These are phyloP conservation scores for Ogataea kodamae DNA, from an alignment of 805 yeast genomes.

Conservation along the genomic window DNA sequence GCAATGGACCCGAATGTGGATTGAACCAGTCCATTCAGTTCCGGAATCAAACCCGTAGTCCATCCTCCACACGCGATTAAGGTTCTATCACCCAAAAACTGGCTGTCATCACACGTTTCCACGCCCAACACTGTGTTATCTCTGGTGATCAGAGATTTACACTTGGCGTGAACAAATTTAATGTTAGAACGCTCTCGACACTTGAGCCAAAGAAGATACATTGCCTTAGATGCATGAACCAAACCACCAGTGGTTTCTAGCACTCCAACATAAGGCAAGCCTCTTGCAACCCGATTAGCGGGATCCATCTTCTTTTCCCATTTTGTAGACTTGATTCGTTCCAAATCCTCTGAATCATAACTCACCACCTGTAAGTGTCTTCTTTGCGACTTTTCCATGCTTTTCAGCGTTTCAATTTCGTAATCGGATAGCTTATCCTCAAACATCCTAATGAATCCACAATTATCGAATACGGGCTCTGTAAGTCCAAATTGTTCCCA, in stretches of 20 bases:
- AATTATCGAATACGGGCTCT: conserved; percentile 26
- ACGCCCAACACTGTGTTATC: conserved; percentile 16
- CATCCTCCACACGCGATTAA: conserved; percentile 34
- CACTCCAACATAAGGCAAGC: conserved; percentile 20
- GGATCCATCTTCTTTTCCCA: conserved; percentile 24
- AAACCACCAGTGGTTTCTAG: conserved; percentile 35
- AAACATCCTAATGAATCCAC: conserved; percentile 32
- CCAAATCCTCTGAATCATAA: conserved; percentile 30
- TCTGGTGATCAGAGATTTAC: conserved; percentile 21
- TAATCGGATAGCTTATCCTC: conserved; percentile 27
- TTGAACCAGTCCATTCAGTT: conserved; percentile 36
- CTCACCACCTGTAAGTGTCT: conserved; percentile 30
- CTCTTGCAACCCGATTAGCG: conserved; percentile 18
- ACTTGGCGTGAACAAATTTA: conserved; percentile 32
- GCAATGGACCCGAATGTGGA: conserved; percentile 38
- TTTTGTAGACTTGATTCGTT: conserved; percentile 33
- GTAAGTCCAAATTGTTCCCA: conserved; percentile 25
- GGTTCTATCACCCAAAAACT: conserved; percentile 25
- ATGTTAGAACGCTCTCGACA: conserved; percentile 34
- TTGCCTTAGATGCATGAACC: conserved; percentile 35
- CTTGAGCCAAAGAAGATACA: conserved; percentile 29
- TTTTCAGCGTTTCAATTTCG: conserved; percentile 27
- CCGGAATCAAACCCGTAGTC: conserved; percentile 32
- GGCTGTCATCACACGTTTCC: conserved; percentile 27
- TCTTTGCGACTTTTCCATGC: conserved; percentile 23